Evolutionary conservation across 169 alveolate species (phyloP).

Genomic region (Babesia ovata): DNA sequence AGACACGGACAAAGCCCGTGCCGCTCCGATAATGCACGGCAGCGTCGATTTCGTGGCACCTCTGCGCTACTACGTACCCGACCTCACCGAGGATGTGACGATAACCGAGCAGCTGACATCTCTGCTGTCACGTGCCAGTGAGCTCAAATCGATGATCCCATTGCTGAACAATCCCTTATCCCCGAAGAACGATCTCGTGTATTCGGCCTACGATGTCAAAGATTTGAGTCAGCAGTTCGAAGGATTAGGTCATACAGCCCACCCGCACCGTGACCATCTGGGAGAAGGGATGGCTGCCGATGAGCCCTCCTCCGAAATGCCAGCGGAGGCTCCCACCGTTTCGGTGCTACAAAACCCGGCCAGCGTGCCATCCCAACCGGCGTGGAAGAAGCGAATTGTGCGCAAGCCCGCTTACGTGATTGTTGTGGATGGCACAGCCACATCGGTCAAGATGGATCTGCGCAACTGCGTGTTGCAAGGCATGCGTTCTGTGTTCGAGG

Average conservation of each 20-base stretch:
- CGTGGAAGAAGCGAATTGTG: background rate
- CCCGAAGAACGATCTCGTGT: background rate
- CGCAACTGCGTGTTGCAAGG: slow-evolving; percentile 21
- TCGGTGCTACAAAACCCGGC: background rate
- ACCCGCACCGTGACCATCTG: background rate
- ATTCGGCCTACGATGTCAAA: background rate
- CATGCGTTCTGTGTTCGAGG: slow-evolving; percentile 13
- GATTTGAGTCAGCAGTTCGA: background rate
- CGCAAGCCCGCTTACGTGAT: slow-evolving; percentile 28
- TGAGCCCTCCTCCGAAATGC: no score
- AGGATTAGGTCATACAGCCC: background rate
- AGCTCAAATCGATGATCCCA: slow-evolving; percentile 6
- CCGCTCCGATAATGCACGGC: slow-evolving; percentile 69
- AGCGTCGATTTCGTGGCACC: slow-evolving; percentile 77
- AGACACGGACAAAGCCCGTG: slow-evolving; percentile 8
- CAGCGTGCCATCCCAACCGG: background rate
- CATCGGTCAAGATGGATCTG: slow-evolving; percentile 22
- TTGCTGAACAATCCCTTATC: background rate
- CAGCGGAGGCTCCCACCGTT: background rate
- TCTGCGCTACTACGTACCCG: slow-evolving; percentile 44
- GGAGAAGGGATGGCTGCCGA: background rate
- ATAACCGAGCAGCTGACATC: background rate
- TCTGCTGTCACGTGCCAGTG: slow-evolving; percentile 20
- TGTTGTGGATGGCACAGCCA: slow-evolving; percentile 33
- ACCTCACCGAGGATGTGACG: background rate